phyloP scores from a whole-genome alignment of 2,329 filamentous ascomycete genomes.

The Trichoderma sp. region DNA sequence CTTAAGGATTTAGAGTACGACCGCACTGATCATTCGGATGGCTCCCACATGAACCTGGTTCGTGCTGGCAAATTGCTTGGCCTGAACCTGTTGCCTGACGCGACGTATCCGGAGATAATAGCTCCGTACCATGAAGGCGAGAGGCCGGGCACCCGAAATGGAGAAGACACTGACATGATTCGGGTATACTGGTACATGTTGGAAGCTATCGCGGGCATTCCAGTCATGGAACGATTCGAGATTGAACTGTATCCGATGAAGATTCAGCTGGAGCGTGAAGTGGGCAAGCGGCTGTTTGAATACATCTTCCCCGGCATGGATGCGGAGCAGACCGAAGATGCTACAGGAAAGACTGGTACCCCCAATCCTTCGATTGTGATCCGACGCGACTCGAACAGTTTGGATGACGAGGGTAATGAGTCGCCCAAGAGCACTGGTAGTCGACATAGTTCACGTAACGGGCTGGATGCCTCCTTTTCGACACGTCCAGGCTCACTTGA shows the following conservation, averaged over 20 bases:
- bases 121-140: conserved; percentile 79
- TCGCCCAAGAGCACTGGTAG: conserved; percentile 46
- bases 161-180: conserved; percentile 74
- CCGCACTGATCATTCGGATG: conserved; percentile 94
- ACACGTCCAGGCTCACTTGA: conserved; percentile 76
- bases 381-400: conserved; percentile 43
- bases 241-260: conserved; percentile 91
- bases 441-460: conserved; percentile 41
- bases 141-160: conserved; percentile 46
- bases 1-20: conserved; percentile 90
- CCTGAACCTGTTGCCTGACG: conserved; percentile 85
- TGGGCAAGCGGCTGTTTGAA: conserved; percentile 91
- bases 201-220: conserved; percentile 95
- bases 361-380: conserved; percentile 66
- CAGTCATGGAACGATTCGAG: conserved; percentile 96
- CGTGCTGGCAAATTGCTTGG: conserved; percentile 87
- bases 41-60: conserved; percentile 91
- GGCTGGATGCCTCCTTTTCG: conserved; percentile 53
- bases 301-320: conserved; percentile 93
- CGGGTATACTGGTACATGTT: conserved; percentile 97
- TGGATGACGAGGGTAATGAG: conserved; percentile 56
- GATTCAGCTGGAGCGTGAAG: conserved; percentile 89
- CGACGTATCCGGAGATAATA: conserved; percentile 95
- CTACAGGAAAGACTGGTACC: conserved; percentile 58
- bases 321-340: conserved; percentile 51